Base-by-base conservation (phyloP, 148 eudicot genomes). In the Diospyros kaki region DNA sequence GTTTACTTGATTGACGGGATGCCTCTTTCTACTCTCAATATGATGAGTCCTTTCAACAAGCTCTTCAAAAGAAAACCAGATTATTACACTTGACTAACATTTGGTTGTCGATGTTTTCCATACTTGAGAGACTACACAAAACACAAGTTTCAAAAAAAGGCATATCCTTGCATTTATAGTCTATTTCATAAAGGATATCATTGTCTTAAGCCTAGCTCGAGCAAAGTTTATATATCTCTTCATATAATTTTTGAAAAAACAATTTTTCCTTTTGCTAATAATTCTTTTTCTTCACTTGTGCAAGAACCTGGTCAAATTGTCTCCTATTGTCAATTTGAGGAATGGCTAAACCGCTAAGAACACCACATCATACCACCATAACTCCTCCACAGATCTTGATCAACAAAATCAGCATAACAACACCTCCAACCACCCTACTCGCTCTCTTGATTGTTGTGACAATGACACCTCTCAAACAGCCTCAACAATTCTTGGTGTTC, bases 91-190 rank as follows among this genome's bases (percentile, higher is more conserved):
- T 1, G 4, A 3, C 28, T 42, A 8, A n/a, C 17, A 0, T 58
- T 72, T 72, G 75, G 75, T 1, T 72, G 54, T 6, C 13, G 39
- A 4, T 72, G 66, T 28, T 59, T 42, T 43, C 66, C 75, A 1
- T 58, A 58, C 15, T 18, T 72, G 2, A 40, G 12, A 6, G 17
- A 13, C 2, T 14, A 18, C 8, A 0, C 6, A 4, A 2, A 3
- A 0, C 41, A 55, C 4, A 75, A 75, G 10, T 45, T 65, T 17
- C 18, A 8, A 0, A 42, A 52, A 1, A 65, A 43, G 10, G 17
- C 78, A 1, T 9, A 4, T 14, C 63, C 45, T 13, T 66, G 71
- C 6, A 14, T 75, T 2, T 67, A 73, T 61, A 59, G 56, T 15
- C 1, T 6, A 8, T 7, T 2, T 0, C 39, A 61, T 3, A 59